Evolutionary conservation across 768 basidiomycete species (phyloP), one percentile per base, ranked within the genome.

Genomic region (Kwoniella pini): DNA sequence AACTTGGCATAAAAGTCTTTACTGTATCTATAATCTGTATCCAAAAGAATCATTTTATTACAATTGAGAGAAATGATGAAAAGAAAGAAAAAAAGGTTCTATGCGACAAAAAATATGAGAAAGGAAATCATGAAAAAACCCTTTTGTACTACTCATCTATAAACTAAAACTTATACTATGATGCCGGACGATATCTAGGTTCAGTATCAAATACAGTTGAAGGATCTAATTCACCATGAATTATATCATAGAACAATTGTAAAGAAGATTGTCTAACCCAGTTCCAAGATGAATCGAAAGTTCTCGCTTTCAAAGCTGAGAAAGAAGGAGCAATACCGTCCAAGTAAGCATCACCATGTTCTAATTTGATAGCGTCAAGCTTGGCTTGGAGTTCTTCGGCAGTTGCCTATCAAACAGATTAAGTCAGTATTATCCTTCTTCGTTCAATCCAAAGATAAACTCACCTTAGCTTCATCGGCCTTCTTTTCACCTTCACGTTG

Each of bases 211-310:
- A 74, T 10, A 74, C 66, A 2, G 66, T 67, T 9, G 64, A 66
- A 22, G 73, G 73, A 51, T 75, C 73, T 10, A 75, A 54, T 28
- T 75, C 71, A 48, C 96, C 96, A 68, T 93, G 92, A 70, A 99
- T 92, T 80, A 99, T 96, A 78, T 98, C 95, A 80, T 94, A 97
- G 81, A 87, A 98, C 91, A 99, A 94, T 61, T 91, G 82, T 26
- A 98, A 82, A 15, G 93, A 91, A 63, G 96, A 94, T 81, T 99
- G 96, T 62, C 95, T 88, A 44, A 89, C 95, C 96, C 96, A 99
- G 76, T 99, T 99, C 96, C 95, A 99, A 5, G 89, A 92, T 1
- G 95, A 98, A 77, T 98, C 94, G 82, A 99, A 98, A 76, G 88
- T 93, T 45, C 96, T 90, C 12, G 94, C 96, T 80, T 99, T 98